Percentiles rank a stretch among this genome's conserved stretches.
Conservation (phyloP, 208 protist species). For the Novymonas esmeraldas region DNA sequence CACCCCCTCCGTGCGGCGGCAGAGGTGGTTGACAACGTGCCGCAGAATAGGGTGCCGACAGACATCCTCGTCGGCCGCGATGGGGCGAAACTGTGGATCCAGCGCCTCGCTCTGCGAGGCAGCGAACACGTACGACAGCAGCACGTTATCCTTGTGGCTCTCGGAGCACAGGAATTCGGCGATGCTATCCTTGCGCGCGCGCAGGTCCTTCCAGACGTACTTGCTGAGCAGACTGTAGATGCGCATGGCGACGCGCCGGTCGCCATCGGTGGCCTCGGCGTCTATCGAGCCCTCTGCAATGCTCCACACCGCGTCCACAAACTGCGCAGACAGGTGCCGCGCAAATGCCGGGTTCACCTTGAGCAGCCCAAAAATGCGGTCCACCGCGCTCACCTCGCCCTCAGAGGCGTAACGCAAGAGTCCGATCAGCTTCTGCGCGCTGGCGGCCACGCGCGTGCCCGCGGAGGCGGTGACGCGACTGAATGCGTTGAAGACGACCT, state of each 20-base stretch:
- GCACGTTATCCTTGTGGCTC: conserved; percentile 77
- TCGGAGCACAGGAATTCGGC: conserved; percentile 64
- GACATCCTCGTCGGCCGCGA: conserved; percentile 48
- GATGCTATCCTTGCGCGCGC: conserved; percentile 69
- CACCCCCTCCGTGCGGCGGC: conserved; percentile 69
- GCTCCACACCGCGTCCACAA: conserved; percentile 87
- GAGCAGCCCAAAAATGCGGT: conserved; percentile 79
- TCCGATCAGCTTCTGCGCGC: conserved; percentile 79
- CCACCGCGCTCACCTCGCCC: conserved; percentile 86
- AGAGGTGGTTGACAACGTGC: conserved; percentile 81
- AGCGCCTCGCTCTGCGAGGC: conserved; percentile 72
- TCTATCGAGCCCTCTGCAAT: conserved; percentile 82
- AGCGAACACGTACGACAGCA: conserved; percentile 80
- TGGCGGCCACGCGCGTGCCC: conserved; percentile 60
- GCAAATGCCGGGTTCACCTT: conserved; percentile 62
- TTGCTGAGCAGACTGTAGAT: conserved; percentile 87
- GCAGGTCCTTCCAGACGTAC: conserved; percentile 72
- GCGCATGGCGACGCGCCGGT: conserved; percentile 86
- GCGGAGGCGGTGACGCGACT: conserved; percentile 55
- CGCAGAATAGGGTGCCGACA: conserved; percentile 58
- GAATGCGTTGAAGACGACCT: conserved; percentile 84
- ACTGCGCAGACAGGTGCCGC: conserved; percentile 63
- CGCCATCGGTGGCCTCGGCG: conserved; percentile 42
- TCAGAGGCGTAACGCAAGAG: conserved; percentile 72
- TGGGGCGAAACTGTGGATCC: conserved; percentile 73